phyloP scores from a whole-genome alignment of 208 protist genomes.

The Trypanosoma boissoni region DNA sequence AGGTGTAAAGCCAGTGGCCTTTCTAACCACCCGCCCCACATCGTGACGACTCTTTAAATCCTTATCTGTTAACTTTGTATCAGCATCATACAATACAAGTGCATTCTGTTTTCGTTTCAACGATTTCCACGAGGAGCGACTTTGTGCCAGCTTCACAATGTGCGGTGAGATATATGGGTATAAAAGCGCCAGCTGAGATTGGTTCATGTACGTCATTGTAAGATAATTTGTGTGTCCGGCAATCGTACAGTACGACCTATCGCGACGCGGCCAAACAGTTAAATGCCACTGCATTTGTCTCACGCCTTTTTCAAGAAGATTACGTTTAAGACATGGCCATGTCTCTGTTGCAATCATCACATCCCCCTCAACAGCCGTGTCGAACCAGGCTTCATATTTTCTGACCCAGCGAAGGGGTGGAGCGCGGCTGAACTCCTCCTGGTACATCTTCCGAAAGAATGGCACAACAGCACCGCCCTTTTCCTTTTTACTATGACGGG shows the following conservation, averaged over 20 bases:
- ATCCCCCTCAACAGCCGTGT: slow-evolving; percentile 15
- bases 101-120: not conserved
- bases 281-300: slow-evolving; percentile 33
- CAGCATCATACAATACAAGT: slow-evolving; percentile 25
- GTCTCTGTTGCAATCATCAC: slow-evolving; percentile 33
- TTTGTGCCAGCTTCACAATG: slow-evolving; percentile 23
- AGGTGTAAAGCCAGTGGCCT: slow-evolving; percentile 17
- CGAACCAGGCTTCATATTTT: slow-evolving; percentile 21
- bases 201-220: slow-evolving; percentile 24
- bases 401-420: slow-evolving; percentile 26
- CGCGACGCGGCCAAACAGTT: slow-evolving; percentile 23
- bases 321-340: slow-evolving; percentile 17
- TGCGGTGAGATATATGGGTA: slow-evolving; percentile 31
- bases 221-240: slow-evolving; percentile 27
- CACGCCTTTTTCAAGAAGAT: slow-evolving; percentile 5
- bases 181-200: slow-evolving; percentile 20
- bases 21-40: not conserved
- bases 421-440: slow-evolving; percentile 2
- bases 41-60: slow-evolving; percentile 6
- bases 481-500: slow-evolving; percentile 20
- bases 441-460: slow-evolving; percentile 24
- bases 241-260: slow-evolving; percentile 21
- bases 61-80: slow-evolving; percentile 2
- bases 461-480: slow-evolving; percentile 16
- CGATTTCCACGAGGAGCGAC: slow-evolving; percentile 1